Conservation (phyloP, 1,284 basidiomycete species). For the Ganoderma lucidum region DNA sequence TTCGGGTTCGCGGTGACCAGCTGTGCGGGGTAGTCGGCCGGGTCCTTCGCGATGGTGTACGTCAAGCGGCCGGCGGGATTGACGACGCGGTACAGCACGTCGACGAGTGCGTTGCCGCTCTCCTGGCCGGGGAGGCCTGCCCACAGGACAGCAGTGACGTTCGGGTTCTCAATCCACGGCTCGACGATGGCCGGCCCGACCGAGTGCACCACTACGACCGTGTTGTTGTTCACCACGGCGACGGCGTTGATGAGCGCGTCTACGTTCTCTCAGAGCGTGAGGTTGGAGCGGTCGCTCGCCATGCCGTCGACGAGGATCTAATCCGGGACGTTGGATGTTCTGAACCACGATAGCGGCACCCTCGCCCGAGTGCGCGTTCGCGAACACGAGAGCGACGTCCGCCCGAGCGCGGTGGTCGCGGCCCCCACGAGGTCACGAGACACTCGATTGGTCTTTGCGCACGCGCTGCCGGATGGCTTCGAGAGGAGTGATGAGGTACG, state of each 20-base stretch:
- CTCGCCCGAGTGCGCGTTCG: constrained; percentile 80
- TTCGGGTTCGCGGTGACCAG: constrained; percentile 54
- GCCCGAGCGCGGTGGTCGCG: constrained; percentile 53
- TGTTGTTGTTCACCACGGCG: constrained; percentile 66
- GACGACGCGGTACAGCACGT: constrained; percentile 74
- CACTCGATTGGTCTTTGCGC: constrained; percentile 57
- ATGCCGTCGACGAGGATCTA: background rate
- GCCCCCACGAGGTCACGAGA: constrained; percentile 64
- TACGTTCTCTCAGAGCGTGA: constrained; percentile 41
- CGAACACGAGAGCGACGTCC: constrained; percentile 77
- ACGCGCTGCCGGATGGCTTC: constrained; percentile 72
- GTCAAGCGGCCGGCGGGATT: constrained; percentile 83
- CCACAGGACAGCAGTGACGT: constrained; percentile 76
- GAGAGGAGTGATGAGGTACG: constrained; percentile 70
- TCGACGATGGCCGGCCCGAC: constrained; percentile 81
- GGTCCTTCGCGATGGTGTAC: constrained; percentile 80
- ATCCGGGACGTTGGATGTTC: background rate
- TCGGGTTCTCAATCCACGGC: constrained; percentile 81
- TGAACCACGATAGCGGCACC: constrained; percentile 24
- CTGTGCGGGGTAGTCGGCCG: constrained; percentile 71
- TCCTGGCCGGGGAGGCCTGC: constrained; percentile 81
- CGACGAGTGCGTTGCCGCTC: constrained; percentile 77
- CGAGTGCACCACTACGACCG: constrained; percentile 80
- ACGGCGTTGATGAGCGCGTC: constrained; percentile 6
- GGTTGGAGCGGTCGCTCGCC: constrained; percentile 58